Evolutionary conservation across 192 early-diverging fungal species (phyloP), one percentile per base, ranked within the genome.

Genomic region (Neocallimastix lanati): DNA sequence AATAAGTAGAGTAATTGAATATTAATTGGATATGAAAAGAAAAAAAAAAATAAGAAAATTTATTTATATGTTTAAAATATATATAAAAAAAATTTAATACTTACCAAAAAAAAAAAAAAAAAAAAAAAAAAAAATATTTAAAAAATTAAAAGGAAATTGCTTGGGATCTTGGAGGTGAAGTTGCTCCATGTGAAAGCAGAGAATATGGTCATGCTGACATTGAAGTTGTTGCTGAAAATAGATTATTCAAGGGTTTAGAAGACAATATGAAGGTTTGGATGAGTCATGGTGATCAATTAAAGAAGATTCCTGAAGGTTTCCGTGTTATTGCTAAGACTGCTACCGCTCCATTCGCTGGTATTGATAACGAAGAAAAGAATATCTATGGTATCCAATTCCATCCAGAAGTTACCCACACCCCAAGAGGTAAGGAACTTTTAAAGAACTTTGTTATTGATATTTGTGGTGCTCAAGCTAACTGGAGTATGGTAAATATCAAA

Each of bases 301-400:
- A 93, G 82, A 84, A 87, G 79, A 86, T 91, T 28, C 94, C 97
- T 12, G 82, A 84, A 28, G 93, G 91, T 78, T 99, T 99, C 90
- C 86, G 83, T 29, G 87, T 94, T 50, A 93, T 96, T 82, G 96
- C 94, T 58, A 87, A 88, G 78, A 99, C 97, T 76, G 81, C 83
- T 76, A 96, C 96, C 76, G 92, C 96, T 78, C 95, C 92, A 40
- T 97, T 92, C 82, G 93, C 94, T 28, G 97, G 96, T 40, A 90
- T 98, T 79, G 92, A 91, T 79, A 93, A 96, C 81, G 87, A 87
- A 35, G 86, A 91, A 79, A 92, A 92, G 84, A 86, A 89, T 18
- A 92, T 96, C 81, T 99, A 93, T 85, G 97, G 95, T 38, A 94
- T 99, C 79, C 97, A 99, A 89, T 97, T 99, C 93, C 97, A 99